Evolutionary conservation across 2,329 filamentous ascomycete species (phyloP).

Genomic region (Bipolaris gigantea): DNA sequence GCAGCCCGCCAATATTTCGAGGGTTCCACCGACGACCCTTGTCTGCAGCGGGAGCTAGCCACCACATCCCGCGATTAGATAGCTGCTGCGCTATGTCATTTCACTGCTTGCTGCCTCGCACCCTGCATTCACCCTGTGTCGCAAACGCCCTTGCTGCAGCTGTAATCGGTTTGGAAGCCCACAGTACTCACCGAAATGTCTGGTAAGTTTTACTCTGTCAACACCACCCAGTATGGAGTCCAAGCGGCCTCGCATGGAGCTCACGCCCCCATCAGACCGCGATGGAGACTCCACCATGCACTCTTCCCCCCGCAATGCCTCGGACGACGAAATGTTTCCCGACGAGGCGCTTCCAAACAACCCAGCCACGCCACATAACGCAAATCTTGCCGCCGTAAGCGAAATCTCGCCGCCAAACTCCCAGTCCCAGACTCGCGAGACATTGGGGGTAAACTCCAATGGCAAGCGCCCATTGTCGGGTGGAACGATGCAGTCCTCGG

Average conservation of each 20-base stretch:
- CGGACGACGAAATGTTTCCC: slow-evolving; percentile 49
- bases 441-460: slow-evolving; percentile 41
- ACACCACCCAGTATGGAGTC: slow-evolving; percentile 12
- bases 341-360: slow-evolving; percentile 42
- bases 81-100: slow-evolving; percentile 8
- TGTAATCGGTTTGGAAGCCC: background rate
- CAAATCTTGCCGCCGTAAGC: slow-evolving; percentile 35
- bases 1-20: slow-evolving; percentile 13
- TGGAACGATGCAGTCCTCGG: slow-evolving; percentile 18
- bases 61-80: slow-evolving; percentile 11
- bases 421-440: slow-evolving; percentile 42
- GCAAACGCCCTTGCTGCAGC: slow-evolving; percentile 5
- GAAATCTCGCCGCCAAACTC: slow-evolving; percentile 60
- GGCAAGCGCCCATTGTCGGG: slow-evolving; percentile 39
- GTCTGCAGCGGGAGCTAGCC: slow-evolving; percentile 16
- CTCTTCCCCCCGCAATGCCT: slow-evolving; percentile 46
- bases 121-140: slow-evolving; percentile 1
- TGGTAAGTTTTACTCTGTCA: slow-evolving; percentile 5
- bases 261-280: slow-evolving; percentile 45
- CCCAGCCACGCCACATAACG: slow-evolving; percentile 48
- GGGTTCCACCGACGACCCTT: slow-evolving; percentile 8
- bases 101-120: slow-evolving; percentile 14
- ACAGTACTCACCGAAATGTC: slow-evolving; percentile 11
- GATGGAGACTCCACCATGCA: slow-evolving; percentile 62
- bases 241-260: slow-evolving; percentile 12